Evolutionary conservation across 225 moss, liverwort and hornwort species (phyloP), one percentile per base, ranked within the genome.

Genomic region (Thuidium tamariscinum): DNA sequence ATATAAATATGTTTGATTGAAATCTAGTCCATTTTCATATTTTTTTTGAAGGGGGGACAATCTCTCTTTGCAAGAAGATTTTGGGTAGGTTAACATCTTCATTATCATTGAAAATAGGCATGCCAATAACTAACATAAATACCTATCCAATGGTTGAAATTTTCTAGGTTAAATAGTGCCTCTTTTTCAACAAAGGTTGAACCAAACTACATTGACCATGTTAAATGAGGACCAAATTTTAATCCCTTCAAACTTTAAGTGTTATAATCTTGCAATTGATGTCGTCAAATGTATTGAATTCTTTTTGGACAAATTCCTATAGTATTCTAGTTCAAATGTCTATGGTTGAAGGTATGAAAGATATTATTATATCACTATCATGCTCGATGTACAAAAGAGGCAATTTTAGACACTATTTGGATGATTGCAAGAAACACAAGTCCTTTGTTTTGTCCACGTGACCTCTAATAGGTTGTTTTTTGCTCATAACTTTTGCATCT

Each of bases 251-350:
- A 68, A 39, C 8, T 39, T 68, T 19, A 23, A 68, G 13, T 2
- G 1, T 23, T 23, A 39, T 13, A 39, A 39, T 39, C 13, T 68
- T 13, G 1, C 7, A 68, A 39, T 39, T 39, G 4, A 39, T 1
- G 0, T 1, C 0, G 3, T 13, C 13, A 39, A 68, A 23, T 39
- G 7, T 13, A 1, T 0, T 68, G 7, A 13, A 12, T 7, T 23
- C n/a, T 8, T 39, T 39, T 41, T 14, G 7, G 2, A 41, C 7
- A 68, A 68, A 25, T 41, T 68, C 41, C 4, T 25, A 2, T 13
- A 22, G 3, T 13, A 22, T 2, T 41, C 0, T 23, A 8, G 1
- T 25, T 23, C 12, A 68, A 39, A 13, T 25, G 8, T 25, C 0
- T 37, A 23, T 39, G 7, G 13, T 67, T 25, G 68, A 25, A 39